phyloP scores from a whole-genome alignment of 306 rosid genomes.

The Comarum palustre region DNA sequence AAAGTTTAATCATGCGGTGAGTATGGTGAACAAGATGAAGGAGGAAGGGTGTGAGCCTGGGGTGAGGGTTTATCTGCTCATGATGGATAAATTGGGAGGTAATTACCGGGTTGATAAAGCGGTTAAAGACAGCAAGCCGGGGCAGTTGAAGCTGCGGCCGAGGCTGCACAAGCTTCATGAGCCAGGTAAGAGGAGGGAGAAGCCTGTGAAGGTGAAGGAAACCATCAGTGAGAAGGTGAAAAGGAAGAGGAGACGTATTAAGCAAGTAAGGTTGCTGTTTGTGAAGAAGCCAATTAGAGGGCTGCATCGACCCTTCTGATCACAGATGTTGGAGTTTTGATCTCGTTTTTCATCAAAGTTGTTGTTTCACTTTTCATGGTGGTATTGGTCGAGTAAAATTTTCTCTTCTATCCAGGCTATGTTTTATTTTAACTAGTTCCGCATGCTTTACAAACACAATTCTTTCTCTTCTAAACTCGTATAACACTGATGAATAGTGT shows the following conservation, averaged over 20 bases:
- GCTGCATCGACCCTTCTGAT: constrained; percentile 38
- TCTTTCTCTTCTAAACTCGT: neutral
- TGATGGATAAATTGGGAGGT: constrained; percentile 62
- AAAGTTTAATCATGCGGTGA: constrained; percentile 71
- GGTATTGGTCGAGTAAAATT: too few species aligned
- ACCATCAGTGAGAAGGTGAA: constrained; percentile 88
- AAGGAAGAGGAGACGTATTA: constrained; percentile 80
- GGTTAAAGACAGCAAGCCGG: constrained; percentile 44
- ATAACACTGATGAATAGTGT: neutral
- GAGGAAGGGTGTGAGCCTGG: constrained; percentile 68
- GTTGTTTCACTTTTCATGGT: neutral
- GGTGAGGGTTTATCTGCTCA: constrained; percentile 56
- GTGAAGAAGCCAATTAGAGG: constrained; percentile 60
- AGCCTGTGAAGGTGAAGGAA: constrained; percentile 57
- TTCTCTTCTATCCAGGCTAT: too few species aligned
- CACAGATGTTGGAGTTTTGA: neutral
- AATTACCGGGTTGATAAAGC: constrained; percentile 60
- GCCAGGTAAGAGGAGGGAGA: constrained; percentile 44
- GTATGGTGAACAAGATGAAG: constrained; percentile 71
- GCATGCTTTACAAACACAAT: neutral
- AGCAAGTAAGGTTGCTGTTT: constrained; percentile 72
- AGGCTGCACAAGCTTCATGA: constrained; percentile 5
- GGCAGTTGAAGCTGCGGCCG: neutral
- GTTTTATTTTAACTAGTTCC: too few species aligned
- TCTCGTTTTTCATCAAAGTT: neutral